Percentiles rank a stretch among this genome's conserved stretches.
These are phyloP conservation scores for Suillus subalutaceus DNA, from an alignment of 768 basidiomycete species.

Conservation along the genomic window DNA sequence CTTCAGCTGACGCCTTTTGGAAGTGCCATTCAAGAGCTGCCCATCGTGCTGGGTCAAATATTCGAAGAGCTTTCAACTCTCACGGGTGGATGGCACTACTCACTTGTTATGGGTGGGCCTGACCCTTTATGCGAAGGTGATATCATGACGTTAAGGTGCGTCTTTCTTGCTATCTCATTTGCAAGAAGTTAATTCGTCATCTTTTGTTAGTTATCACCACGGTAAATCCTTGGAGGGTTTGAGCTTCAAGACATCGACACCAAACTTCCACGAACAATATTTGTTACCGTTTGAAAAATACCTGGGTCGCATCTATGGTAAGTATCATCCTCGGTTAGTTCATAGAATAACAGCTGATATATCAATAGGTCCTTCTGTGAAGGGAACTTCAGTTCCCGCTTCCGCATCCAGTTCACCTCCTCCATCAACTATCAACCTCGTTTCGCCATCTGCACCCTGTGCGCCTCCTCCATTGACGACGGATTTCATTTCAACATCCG, in stretches of 20 bases:
- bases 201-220: not conserved
- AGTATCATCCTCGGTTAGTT: not conserved
- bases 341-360: not conserved
- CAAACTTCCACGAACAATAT: not conserved
- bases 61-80: not conserved
- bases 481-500: no score
- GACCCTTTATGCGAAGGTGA: not conserved
- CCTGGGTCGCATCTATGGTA: not conserved
- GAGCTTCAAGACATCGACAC: not conserved
- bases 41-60: not conserved
- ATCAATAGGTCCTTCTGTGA: not conserved
- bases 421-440: not conserved
- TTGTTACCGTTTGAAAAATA: not conserved
- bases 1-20: not conserved
- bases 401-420: not conserved
- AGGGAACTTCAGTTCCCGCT: not conserved
- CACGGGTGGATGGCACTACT: not conserved
- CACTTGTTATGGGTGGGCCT: conserved; percentile 1
- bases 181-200: not conserved
- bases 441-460: not conserved
- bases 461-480: no score
- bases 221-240: not conserved
- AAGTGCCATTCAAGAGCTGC: not conserved
- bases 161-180: not conserved
- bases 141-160: not conserved